Evolutionary conservation across 2,329 filamentous ascomycete species (phyloP).

Genomic region (Scedosporium dehoogii): DNA sequence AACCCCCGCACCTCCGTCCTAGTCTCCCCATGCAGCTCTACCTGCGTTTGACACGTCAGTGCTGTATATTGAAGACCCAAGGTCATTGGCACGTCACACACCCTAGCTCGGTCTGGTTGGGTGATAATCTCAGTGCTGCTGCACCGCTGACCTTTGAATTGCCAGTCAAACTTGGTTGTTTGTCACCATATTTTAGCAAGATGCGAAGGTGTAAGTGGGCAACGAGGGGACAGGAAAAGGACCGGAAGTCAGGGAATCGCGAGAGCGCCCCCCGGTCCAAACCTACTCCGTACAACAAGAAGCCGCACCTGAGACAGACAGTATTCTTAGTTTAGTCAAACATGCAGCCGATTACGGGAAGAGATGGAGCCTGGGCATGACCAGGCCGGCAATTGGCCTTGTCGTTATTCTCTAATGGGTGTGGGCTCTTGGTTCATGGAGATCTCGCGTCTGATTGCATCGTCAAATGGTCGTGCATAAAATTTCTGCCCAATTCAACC

Average conservation of each 20-base stretch:
- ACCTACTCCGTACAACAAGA: too few species aligned
- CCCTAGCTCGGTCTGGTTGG: too few species aligned
- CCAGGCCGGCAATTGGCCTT: background rate
- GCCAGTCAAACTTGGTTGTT: too few species aligned
- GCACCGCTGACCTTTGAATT: too few species aligned
- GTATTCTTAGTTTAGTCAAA: background rate
- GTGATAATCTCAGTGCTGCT: too few species aligned
- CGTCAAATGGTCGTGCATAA: background rate
- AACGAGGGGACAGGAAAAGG: too few species aligned
- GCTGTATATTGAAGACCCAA: background rate
- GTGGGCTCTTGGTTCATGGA: background rate
- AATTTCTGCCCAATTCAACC: constrained; percentile 1
- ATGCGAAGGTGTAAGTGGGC: too few species aligned
- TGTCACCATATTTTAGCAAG: too few species aligned
- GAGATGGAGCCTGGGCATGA: background rate
- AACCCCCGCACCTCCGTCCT: background rate
- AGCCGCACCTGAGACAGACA: too few species aligned
- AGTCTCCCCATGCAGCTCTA: background rate
- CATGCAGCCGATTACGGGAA: background rate
- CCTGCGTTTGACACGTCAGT: constrained; percentile 1
- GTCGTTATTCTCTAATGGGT: background rate
- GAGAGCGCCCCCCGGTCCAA: too few species aligned
- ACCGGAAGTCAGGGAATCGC: too few species aligned
- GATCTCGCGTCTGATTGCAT: background rate
- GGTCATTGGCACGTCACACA: background rate